Conservation (phyloP, 1,139 yeast genomes). For the Saccharomyces hybrid region DNA sequence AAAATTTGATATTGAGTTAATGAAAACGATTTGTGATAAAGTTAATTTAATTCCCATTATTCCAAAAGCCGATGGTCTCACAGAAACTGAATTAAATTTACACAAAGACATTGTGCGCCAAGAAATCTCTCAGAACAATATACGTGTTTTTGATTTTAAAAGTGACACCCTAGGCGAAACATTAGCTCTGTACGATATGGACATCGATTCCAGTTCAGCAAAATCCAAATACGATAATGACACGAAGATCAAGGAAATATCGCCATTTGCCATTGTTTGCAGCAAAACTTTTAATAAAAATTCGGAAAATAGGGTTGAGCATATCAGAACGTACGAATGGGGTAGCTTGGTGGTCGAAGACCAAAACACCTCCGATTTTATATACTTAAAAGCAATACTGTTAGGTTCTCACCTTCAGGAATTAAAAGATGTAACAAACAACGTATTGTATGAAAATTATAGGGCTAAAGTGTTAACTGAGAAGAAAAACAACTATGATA, state of each 20-base stretch:
- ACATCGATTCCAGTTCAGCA: constrained; percentile 17
- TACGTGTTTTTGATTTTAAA: constrained; percentile 45
- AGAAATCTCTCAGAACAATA: constrained; percentile 39
- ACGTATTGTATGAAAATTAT: constrained; percentile 58
- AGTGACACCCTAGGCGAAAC: constrained; percentile 31
- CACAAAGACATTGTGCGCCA: constrained; percentile 40
- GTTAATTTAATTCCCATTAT: constrained; percentile 54
- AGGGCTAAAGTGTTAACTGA: constrained; percentile 38
- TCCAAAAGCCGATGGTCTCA: constrained; percentile 50
- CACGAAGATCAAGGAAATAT: constrained; percentile 31
- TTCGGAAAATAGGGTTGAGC: constrained; percentile 21
- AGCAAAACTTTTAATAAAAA: constrained; percentile 33
- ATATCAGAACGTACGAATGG: constrained; percentile 40
- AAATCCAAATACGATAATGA: constrained; percentile 2
- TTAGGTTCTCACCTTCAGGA: constrained; percentile 75
- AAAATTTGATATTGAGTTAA: constrained; percentile 40
- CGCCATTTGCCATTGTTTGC: constrained; percentile 44
- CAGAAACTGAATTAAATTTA: constrained; percentile 38
- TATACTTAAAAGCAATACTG: constrained; percentile 55
- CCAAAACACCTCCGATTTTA: constrained; percentile 53
- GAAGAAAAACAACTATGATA: background rate
- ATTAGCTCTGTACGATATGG: constrained; percentile 16
- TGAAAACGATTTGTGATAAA: constrained; percentile 42
- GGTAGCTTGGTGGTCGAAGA: constrained; percentile 42
- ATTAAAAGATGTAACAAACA: constrained; percentile 62